Percentiles rank a stretch among this genome's conserved stretches.
These are phyloP conservation scores for Gnomoniopsis smithogilvyi DNA, from an alignment of 2,329 filamentous ascomycete species.

Conservation along the genomic window DNA sequence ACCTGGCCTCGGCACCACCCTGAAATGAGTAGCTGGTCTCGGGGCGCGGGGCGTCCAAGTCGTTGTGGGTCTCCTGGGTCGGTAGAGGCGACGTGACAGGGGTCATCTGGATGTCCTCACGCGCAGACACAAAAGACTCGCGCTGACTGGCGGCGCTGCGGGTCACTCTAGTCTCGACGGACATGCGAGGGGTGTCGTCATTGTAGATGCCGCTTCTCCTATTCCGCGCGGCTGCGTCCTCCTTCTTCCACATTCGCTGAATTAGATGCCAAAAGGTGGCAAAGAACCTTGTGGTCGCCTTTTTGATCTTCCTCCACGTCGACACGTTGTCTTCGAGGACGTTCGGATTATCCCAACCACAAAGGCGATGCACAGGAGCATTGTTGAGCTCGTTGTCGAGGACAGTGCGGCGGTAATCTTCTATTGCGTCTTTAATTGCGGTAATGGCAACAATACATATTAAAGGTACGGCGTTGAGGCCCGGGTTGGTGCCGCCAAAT, in stretches of 20 bases:
- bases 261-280: conserved; percentile 50
- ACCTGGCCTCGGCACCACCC: conserved; percentile 33
- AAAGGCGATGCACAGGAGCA: conserved; percentile 84
- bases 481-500: conserved; percentile 88
- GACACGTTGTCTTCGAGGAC: conserved; percentile 83
- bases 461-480: conserved; percentile 82
- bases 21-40: conserved; percentile 31
- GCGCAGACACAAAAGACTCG: conserved; percentile 50
- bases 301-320: conserved; percentile 85
- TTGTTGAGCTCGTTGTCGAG: conserved; percentile 96
- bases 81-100: conserved; percentile 81
- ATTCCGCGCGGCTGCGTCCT: conserved; percentile 45
- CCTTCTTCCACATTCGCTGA: conserved; percentile 45
- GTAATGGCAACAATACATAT: conserved; percentile 91
- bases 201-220: conserved; percentile 48
- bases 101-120: conserved; percentile 89
- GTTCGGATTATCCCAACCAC: conserved; percentile 92
- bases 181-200: conserved; percentile 59
- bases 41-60: conserved; percentile 28
- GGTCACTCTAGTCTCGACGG: conserved; percentile 58
- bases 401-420: conserved; percentile 89
- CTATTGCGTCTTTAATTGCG: conserved; percentile 89
- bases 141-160: conserved; percentile 48
- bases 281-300: conserved; percentile 67
- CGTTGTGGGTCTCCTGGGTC: conserved; percentile 31